phyloP scores from a whole-genome alignment of 2,329 filamentous ascomycete genomes.

The Dryadomyces quercus-mongolicae region DNA sequence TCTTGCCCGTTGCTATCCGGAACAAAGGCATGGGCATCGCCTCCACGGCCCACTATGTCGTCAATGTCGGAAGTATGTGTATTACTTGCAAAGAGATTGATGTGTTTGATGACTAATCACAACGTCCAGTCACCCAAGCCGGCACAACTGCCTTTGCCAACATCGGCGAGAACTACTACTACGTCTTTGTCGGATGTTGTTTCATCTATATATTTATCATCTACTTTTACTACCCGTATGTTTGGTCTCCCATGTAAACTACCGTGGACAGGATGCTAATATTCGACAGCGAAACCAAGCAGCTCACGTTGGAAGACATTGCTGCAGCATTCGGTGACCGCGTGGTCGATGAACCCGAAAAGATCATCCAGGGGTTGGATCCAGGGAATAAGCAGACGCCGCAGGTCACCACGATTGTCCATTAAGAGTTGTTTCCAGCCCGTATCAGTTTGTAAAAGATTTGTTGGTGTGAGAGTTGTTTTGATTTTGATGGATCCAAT shows the following conservation, averaged over 20 bases:
- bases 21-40: slow-evolving; percentile 44
- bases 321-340: slow-evolving; percentile 34
- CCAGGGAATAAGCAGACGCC: no score
- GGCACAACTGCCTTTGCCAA: slow-evolving; percentile 43
- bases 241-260: background rate
- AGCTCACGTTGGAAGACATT: slow-evolving; percentile 35
- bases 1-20: slow-evolving; percentile 38
- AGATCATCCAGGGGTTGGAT: background rate
- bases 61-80: slow-evolving; percentile 31
- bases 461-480: no score
- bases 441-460: no score
- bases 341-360: slow-evolving; percentile 19
- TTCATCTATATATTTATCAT: slow-evolving; percentile 36
- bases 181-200: slow-evolving; percentile 43
- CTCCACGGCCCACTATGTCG: slow-evolving; percentile 38
- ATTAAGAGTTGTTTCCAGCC: no score
- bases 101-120: background rate
- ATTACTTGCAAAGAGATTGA: no score
- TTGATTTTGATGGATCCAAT: no score
- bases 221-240: slow-evolving; percentile 40
- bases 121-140: slow-evolving; percentile 31
- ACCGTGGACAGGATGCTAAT: background rate
- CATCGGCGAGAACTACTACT: slow-evolving; percentile 48
- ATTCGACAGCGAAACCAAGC: slow-evolving; percentile 27
- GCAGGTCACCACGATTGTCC: no score